A percentile compares a stretch with the other conserved stretches of the same genome.
Evolutionary conservation across 1,284 basidiomycete species (phyloP).

Genomic region (Athelia sp.): DNA sequence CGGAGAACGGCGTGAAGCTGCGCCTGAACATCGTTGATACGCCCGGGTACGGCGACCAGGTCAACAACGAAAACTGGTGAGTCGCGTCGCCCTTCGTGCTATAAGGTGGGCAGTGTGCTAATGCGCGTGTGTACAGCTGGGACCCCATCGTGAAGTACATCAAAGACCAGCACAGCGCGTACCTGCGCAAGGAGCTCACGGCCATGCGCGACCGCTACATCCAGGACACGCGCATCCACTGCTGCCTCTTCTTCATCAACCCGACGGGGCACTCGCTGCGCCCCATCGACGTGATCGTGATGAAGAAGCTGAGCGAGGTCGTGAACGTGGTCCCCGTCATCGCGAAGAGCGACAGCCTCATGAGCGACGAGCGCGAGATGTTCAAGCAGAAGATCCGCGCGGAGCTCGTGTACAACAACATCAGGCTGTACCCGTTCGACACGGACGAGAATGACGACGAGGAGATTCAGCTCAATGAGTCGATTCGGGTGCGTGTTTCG

Average conservation of each 20-base stretch:
- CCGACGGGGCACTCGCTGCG: conserved; percentile 92
- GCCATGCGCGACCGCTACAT: conserved; percentile 99
- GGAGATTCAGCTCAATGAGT: conserved; percentile 86
- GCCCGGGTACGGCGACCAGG: conserved; percentile 96
- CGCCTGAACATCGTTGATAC: conserved; percentile 98
- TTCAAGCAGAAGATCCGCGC: conserved; percentile 97
- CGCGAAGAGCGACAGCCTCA: conserved; percentile 96
- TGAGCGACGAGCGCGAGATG: conserved; percentile 84
- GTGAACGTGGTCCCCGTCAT: conserved; percentile 99
- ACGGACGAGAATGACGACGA: conserved; percentile 94
- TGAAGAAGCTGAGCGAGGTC: conserved; percentile 98
- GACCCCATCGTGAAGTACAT: conserved; percentile 99
- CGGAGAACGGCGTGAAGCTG: conserved; percentile 94
- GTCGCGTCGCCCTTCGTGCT: conserved; percentile 19
- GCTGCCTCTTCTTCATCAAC: conserved; percentile 98
- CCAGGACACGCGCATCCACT: conserved; percentile 97
- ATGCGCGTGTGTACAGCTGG: conserved; percentile 59
- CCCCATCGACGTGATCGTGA: conserved; percentile 95
- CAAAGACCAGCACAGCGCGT: conserved; percentile 98
- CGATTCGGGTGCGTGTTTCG: conserved; percentile 72
- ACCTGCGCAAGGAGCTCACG: conserved; percentile 97
- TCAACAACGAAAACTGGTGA: conserved; percentile 98
- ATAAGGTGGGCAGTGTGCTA: conserved; percentile 6
- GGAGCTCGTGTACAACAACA: conserved; percentile 90
- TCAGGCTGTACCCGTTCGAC: conserved; percentile 95